These are phyloP conservation scores for Cytauxzoon felis DNA, from an alignment of 169 alveolate species.

Conservation along the genomic window DNA sequence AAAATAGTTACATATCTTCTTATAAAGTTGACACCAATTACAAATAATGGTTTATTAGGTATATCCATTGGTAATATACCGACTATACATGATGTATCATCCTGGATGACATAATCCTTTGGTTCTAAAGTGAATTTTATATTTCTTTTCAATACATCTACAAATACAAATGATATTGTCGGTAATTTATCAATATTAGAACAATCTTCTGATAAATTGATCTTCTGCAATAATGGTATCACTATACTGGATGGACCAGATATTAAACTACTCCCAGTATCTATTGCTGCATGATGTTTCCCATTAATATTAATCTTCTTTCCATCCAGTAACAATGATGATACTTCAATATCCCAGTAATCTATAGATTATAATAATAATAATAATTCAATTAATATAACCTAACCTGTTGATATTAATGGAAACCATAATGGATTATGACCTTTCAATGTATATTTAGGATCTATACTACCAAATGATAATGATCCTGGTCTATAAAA, in stretches of 20 bases:
- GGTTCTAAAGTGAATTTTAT: constrained; percentile 64
- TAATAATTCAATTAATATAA: neutral
- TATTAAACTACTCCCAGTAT: constrained; percentile 85
- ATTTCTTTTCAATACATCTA: constrained; percentile 61
- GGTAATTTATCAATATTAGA: constrained; percentile 73
- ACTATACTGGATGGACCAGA: constrained; percentile 81
- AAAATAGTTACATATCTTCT: constrained; percentile 78
- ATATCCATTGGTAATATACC: constrained; percentile 78
- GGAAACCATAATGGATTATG: constrained; percentile 85
- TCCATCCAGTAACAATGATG: constrained; percentile 73
- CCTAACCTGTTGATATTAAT: constrained; percentile 77
- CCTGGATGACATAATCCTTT: constrained; percentile 66
- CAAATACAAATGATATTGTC: constrained; percentile 68
- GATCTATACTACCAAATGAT: constrained; percentile 84
- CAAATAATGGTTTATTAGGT: constrained; percentile 81
- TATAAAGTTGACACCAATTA: constrained; percentile 76
- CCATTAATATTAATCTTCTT: constrained; percentile 63
- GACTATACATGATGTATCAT: constrained; percentile 57
- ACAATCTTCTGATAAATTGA: constrained; percentile 73
- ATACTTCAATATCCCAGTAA: constrained; percentile 85
- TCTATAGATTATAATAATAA: constrained; percentile 19
- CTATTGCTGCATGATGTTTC: constrained; percentile 86
- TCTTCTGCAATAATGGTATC: constrained; percentile 67
- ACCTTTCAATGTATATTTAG: constrained; percentile 74
- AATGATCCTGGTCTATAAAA: constrained; percentile 6